phyloP scores from a whole-genome alignment of 2,329 filamentous ascomycete genomes.

The Escovopsis sp. region DNA sequence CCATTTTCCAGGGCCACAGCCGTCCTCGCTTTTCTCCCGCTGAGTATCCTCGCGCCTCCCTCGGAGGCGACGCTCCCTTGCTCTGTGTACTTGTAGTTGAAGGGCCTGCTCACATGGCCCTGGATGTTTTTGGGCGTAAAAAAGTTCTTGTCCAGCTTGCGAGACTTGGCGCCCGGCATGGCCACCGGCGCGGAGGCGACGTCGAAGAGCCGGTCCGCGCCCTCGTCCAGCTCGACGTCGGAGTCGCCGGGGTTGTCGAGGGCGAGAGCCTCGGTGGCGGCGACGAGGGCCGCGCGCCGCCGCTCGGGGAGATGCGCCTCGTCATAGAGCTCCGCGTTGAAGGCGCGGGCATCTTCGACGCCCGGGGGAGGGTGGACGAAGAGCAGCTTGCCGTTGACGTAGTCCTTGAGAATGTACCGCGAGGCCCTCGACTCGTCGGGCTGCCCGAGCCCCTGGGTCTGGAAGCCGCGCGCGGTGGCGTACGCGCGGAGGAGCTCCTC shows the following conservation, averaged over 20 bases:
- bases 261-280: conserved; percentile 32
- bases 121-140: conserved; percentile 53
- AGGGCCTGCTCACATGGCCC: conserved; percentile 62
- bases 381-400: conserved; percentile 88
- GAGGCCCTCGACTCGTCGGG: conserved; percentile 90
- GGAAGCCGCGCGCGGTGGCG: conserved; percentile 77
- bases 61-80: conserved; percentile 40
- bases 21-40: conserved; percentile 66
- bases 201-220: conserved; percentile 29
- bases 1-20: conserved; percentile 75
- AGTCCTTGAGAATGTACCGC: conserved; percentile 85
- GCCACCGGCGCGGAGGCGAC: conserved; percentile 23
- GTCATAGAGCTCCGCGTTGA: conserved; percentile 86
- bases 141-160: conserved; percentile 74
- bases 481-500: conserved; percentile 78
- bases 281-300: conserved; percentile 50
- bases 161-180: conserved; percentile 56
- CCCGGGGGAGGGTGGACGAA: conserved; percentile 78
- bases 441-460: conserved; percentile 75
- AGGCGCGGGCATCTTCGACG: conserved; percentile 55
- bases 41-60: conserved; percentile 46
- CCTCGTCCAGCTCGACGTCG: conserved; percentile 9
- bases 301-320: conserved; percentile 67
- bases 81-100: conserved; percentile 78
- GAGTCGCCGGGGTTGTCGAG: conserved; percentile 15